phyloP scores from a whole-genome alignment of 23 red algal genomes.

The Chondrus crispus region DNA sequence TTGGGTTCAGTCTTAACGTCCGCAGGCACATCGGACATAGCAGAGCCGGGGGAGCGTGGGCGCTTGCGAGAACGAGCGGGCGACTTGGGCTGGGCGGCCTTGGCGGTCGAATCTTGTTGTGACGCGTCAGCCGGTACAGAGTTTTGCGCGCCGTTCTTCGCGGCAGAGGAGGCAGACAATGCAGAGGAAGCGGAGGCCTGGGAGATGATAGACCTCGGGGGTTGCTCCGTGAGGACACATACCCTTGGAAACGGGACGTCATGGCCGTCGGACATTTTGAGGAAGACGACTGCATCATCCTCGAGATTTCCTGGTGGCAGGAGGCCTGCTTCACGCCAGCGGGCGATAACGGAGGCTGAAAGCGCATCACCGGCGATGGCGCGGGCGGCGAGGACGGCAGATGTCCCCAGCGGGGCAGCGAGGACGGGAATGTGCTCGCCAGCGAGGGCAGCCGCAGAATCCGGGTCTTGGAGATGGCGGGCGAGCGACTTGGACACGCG shows the following conservation, averaged over 20 bases:
- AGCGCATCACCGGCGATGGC: conserved; percentile 49
- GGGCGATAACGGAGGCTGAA: conserved; percentile 29
- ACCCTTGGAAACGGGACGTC: conserved; percentile 54
- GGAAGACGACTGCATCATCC: conserved; percentile 39
- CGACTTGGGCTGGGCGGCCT: too few species aligned
- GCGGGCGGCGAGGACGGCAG: neutral
- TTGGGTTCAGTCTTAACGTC: too few species aligned
- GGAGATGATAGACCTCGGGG: too few species aligned
- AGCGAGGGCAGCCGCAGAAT: conserved; percentile 11
- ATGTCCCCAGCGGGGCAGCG: conserved; percentile 35
- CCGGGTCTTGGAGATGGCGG: conserved; percentile 12
- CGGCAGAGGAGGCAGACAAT: too few species aligned
- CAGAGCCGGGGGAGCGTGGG: too few species aligned
- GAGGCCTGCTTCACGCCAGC: conserved; percentile 60
- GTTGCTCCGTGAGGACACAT: conserved; percentile 30
- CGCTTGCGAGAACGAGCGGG: too few species aligned
- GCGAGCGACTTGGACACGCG: neutral
- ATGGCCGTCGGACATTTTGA: conserved; percentile 34
- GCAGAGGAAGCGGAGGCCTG: too few species aligned
- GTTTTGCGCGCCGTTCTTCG: too few species aligned
- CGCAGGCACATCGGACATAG: too few species aligned
- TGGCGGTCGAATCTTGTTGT: too few species aligned
- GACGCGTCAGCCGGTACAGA: too few species aligned
- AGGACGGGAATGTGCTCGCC: conserved; percentile 24
- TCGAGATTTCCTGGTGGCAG: neutral